Evolutionary conservation across 768 basidiomycete species (phyloP).

Genomic region (Kwoniella pini): DNA sequence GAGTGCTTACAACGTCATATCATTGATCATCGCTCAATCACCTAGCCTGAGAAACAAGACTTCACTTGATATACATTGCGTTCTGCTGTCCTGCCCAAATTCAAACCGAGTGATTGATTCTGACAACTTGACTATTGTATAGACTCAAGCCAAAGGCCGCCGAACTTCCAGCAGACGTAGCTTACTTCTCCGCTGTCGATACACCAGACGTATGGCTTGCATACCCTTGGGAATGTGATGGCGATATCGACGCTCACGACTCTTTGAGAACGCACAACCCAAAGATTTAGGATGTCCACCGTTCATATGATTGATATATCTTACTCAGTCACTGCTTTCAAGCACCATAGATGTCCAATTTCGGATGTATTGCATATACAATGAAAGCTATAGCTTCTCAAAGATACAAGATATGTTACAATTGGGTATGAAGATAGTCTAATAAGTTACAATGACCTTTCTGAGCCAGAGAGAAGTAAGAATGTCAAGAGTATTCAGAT

Average conservation of each 20-base stretch:
- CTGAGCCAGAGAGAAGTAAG: too few species aligned
- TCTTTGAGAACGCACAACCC: constrained; percentile 30
- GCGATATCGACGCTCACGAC: constrained; percentile 48
- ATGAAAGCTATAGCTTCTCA: too few species aligned
- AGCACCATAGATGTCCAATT: neutral
- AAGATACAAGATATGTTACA: too few species aligned
- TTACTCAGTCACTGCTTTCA: too few species aligned
- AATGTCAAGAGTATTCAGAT: too few species aligned
- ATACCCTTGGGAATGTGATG: constrained; percentile 56
- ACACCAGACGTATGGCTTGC: constrained; percentile 56
- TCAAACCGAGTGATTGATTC: neutral
- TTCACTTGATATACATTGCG: too few species aligned
- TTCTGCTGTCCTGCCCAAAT: neutral
- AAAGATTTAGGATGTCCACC: constrained; percentile 7
- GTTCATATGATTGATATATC: too few species aligned
- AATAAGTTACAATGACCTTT: too few species aligned
- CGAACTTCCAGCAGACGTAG: constrained; percentile 64
- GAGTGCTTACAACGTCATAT: constrained; percentile 25
- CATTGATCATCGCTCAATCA: too few species aligned
- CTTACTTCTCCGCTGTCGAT: constrained; percentile 81
- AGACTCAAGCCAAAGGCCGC: constrained; percentile 86
- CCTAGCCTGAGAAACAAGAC: too few species aligned
- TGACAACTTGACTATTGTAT: neutral
- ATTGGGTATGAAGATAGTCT: too few species aligned
- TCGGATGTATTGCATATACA: too few species aligned